These are phyloP conservation scores for Mortierella sp. DNA, from an alignment of 371 early-diverging fungal species.

Conservation along the genomic window DNA sequence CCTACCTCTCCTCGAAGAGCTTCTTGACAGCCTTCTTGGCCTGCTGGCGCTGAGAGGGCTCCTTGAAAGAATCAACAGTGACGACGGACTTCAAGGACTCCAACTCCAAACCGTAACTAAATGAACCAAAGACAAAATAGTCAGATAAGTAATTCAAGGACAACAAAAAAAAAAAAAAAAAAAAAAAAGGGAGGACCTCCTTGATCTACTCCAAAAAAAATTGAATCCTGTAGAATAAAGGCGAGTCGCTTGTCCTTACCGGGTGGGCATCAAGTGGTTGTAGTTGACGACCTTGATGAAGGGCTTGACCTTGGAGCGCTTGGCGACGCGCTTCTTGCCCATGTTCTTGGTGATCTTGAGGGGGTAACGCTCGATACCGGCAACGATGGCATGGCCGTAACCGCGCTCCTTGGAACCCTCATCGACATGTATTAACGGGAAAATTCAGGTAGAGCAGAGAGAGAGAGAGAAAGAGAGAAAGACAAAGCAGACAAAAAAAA, in stretches of 20 bases:
- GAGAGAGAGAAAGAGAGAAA: not conserved
- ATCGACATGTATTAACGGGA: slow-evolving; percentile 71
- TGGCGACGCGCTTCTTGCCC: slow-evolving; percentile 94
- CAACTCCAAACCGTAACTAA: slow-evolving; percentile 84
- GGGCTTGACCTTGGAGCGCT: slow-evolving; percentile 97
- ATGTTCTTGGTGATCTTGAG: slow-evolving; percentile 83
- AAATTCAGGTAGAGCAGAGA: slow-evolving; percentile 4
- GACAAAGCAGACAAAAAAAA: slow-evolving; percentile 22
- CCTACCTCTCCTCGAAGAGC: slow-evolving; percentile 89
- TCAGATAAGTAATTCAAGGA: no score
- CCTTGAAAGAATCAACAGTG: slow-evolving; percentile 90
- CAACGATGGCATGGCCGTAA: slow-evolving; percentile 97
- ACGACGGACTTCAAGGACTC: slow-evolving; percentile 90
- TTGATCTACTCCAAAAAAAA: not conserved
- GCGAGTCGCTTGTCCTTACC: slow-evolving; percentile 61
- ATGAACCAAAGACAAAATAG: not conserved
- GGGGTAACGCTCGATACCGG: slow-evolving; percentile 97
- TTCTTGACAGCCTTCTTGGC: slow-evolving; percentile 95
- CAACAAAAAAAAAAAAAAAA: no score
- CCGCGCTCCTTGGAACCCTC: slow-evolving; percentile 93
- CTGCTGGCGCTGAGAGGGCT: slow-evolving; percentile 90
- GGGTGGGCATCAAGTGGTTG: slow-evolving; percentile 99
- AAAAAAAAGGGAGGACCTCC: no score
- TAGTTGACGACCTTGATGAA: slow-evolving; percentile 99
- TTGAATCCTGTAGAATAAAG: not conserved